A percentile compares a stretch with the other conserved stretches of the same genome.
Conservation (phyloP, 2,329 filamentous ascomycete genomes). For the Fusarium brevicatenulatum region DNA sequence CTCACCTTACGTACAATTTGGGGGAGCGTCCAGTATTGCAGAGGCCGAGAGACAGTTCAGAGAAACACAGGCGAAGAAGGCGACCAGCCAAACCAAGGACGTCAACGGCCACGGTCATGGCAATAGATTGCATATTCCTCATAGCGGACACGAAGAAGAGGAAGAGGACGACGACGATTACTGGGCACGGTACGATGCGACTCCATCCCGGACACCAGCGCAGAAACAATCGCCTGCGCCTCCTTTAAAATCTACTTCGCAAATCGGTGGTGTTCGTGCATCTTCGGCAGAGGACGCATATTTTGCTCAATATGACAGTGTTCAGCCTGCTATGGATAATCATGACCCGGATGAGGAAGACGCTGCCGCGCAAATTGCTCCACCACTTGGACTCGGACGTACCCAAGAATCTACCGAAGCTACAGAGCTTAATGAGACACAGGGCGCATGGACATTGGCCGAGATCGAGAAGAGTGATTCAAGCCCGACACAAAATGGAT, state of each 20-base stretch:
- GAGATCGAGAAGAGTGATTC: constrained; percentile 56
- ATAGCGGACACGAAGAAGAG: constrained; percentile 52
- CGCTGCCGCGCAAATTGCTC: constrained; percentile 46
- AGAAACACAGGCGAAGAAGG: constrained; percentile 46
- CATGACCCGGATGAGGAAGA: constrained; percentile 80
- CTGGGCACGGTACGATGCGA: constrained; percentile 81
- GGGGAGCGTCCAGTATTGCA: constrained; percentile 60
- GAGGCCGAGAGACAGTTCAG: constrained; percentile 70
- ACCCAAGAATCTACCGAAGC: constrained; percentile 29
- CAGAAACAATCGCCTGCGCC: constrained; percentile 72
- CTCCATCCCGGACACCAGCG: constrained; percentile 72
- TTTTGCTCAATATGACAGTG: constrained; percentile 79
- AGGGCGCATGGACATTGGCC: constrained; percentile 56
- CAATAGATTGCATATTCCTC: constrained; percentile 24
- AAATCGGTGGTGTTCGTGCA: constrained; percentile 36
- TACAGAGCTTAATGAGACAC: constrained; percentile 42
- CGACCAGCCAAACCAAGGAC: constrained; percentile 22
- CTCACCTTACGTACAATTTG: constrained; percentile 65
- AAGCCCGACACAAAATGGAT: constrained; percentile 32
- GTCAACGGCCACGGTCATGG: constrained; percentile 16
- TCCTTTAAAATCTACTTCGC: constrained; percentile 44
- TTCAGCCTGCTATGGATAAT: constrained; percentile 83
- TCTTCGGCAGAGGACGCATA: constrained; percentile 73
- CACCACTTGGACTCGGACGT: constrained; percentile 46
- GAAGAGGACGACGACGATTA: constrained; percentile 82